Percentiles rank a stretch among this genome's conserved stretches.
These are phyloP conservation scores for Neurospora pannonica DNA, from an alignment of 495 filamentous ascomycete genomes.

Conservation along the genomic window DNA sequence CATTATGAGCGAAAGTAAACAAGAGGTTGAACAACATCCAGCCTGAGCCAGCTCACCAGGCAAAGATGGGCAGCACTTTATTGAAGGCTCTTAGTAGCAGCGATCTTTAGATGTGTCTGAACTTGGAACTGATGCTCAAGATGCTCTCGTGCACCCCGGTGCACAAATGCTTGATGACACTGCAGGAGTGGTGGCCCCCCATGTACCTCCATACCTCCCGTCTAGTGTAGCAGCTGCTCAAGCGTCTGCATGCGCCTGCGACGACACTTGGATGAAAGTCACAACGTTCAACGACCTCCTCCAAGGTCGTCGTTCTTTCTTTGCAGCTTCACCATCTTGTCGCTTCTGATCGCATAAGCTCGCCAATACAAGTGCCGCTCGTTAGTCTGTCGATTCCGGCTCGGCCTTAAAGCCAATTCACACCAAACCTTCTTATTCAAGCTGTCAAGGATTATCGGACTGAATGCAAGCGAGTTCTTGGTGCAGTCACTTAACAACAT, in stretches of 20 bases:
- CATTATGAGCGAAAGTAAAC: not conserved
- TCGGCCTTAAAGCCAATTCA: not conserved
- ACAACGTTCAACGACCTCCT: not conserved
- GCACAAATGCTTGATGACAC: not conserved
- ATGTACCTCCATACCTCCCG: not conserved
- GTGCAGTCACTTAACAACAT: not conserved
- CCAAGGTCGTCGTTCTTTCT: not conserved
- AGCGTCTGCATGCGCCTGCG: not conserved
- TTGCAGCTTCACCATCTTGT: not conserved
- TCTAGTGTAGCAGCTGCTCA: not conserved
- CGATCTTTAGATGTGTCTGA: not conserved
- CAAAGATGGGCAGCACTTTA: not conserved
- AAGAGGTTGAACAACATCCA: not conserved
- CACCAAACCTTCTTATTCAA: not conserved
- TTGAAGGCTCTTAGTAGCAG: not conserved
- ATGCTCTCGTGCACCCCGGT: not conserved
- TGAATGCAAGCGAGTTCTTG: not conserved
- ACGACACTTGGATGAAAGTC: not conserved
- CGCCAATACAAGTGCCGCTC: not conserved
- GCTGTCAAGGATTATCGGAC: not conserved
- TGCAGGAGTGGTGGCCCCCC: not conserved
- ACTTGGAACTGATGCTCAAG: not conserved
- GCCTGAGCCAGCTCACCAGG: too few species aligned
- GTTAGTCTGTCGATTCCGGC: not conserved
- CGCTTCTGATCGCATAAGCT: not conserved